These are phyloP conservation scores for Penicillium simplicissimum DNA, from an alignment of 495 filamentous ascomycete species.

Conservation along the genomic window DNA sequence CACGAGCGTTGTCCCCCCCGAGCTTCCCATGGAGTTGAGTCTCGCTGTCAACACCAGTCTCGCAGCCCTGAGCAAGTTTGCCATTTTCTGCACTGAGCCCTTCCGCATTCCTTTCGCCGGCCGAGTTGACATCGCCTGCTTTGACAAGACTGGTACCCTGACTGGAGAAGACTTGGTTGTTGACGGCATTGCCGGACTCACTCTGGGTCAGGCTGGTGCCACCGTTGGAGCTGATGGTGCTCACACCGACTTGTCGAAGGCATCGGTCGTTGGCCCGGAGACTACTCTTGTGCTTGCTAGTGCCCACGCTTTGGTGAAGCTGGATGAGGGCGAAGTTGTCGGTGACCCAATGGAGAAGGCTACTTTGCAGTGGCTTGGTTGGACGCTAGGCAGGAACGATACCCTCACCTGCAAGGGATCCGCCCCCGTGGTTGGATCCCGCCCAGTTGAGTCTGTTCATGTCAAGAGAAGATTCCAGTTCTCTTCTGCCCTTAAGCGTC, in stretches of 20 bases:
- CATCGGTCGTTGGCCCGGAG: slow-evolving; percentile 65
- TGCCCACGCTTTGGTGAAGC: slow-evolving; percentile 90
- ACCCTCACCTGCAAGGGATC: slow-evolving; percentile 57
- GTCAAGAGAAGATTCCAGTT: slow-evolving; percentile 98
- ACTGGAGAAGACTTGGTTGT: slow-evolving; percentile 97
- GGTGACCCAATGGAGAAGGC: slow-evolving; percentile 99
- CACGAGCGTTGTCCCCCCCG: slow-evolving; percentile 95
- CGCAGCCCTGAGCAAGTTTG: slow-evolving; percentile 88
- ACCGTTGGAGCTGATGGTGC: slow-evolving; percentile 75
- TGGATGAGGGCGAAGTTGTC: slow-evolving; percentile 96
- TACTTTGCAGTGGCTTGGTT: slow-evolving; percentile 83
- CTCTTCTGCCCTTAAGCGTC: slow-evolving; percentile 92
- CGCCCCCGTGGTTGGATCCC: slow-evolving; percentile 46
- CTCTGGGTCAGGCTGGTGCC: slow-evolving; percentile 64
- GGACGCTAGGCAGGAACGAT: slow-evolving; percentile 87
- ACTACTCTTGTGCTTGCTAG: slow-evolving; percentile 94
- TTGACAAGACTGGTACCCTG: slow-evolving; percentile 97
- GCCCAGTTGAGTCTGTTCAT: slow-evolving; percentile 68
- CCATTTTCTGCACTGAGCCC: slow-evolving; percentile 98
- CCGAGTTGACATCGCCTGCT: slow-evolving; percentile 94
- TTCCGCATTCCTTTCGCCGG: slow-evolving; percentile 99
- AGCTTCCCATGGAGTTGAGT: slow-evolving; percentile 97
- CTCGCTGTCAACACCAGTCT: slow-evolving; percentile 98
- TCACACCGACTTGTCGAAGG: slow-evolving; percentile 68
- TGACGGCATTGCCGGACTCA: slow-evolving; percentile 92